Conservation (phyloP, 129 eudicot genomes). For the Tagetes patula region DNA sequence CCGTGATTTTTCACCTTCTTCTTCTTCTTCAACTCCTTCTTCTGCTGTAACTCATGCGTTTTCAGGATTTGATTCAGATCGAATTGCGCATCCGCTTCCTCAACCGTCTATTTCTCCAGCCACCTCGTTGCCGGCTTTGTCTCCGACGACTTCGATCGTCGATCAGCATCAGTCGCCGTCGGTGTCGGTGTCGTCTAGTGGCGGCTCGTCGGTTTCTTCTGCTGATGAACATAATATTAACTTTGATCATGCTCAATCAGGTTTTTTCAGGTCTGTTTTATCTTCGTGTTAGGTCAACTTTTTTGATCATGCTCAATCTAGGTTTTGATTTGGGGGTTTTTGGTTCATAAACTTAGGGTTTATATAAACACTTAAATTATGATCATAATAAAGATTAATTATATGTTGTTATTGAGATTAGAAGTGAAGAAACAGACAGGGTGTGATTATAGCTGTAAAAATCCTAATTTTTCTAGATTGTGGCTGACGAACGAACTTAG, state of each 20-base stretch:
- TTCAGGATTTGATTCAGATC: slow-evolving; percentile 41
- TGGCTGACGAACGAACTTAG: too few species aligned
- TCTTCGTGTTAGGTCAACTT: slow-evolving; percentile 41
- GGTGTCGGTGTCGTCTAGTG: slow-evolving; percentile 76
- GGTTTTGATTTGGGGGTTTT: neutral
- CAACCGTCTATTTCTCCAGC: slow-evolving; percentile 50
- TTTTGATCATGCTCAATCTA: slow-evolving; percentile 48
- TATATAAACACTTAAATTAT: neutral
- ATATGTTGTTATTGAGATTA: too few species aligned
- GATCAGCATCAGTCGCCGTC: slow-evolving; percentile 46
- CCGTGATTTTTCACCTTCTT: slow-evolving; percentile 38
- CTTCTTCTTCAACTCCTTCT: slow-evolving; percentile 15
- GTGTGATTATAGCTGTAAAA: too few species aligned
- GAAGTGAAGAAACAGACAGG: too few species aligned
- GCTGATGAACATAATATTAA: slow-evolving; percentile 41
- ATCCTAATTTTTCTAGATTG: too few species aligned
- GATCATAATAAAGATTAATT: neutral
- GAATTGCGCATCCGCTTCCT: slow-evolving; percentile 57
- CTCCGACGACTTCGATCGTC: slow-evolving; percentile 8
- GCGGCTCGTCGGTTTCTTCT: slow-evolving; percentile 75
- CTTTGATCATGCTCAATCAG: slow-evolving; percentile 52
- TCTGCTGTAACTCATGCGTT: slow-evolving; percentile 19
- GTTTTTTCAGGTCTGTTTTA: slow-evolving; percentile 52
- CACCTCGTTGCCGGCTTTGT: slow-evolving; percentile 17
- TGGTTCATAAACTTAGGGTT: neutral